Conservation (phyloP, 352 stramenopile species). For the Phytophthora pini region DNA sequence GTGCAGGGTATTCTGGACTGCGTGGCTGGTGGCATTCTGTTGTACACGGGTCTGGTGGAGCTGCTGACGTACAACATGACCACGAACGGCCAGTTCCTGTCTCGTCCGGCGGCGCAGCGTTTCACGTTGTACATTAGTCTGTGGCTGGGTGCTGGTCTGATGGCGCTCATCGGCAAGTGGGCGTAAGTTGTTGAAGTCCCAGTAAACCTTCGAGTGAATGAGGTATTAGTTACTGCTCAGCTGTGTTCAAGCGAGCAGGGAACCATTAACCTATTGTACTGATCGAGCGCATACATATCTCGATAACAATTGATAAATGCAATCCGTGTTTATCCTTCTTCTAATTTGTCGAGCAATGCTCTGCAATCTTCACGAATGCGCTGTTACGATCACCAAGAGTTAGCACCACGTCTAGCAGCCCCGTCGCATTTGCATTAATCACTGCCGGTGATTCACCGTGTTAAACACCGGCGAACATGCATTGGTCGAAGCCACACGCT, state of each 20-base stretch:
- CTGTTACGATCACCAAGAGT: neutral
- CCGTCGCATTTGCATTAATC: too few species aligned
- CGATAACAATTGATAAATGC: slow-evolving; percentile 3
- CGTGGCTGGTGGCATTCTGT: slow-evolving; percentile 68
- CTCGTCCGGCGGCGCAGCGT: slow-evolving; percentile 34
- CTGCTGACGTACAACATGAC: slow-evolving; percentile 80
- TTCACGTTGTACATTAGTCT: slow-evolving; percentile 53
- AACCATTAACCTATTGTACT: slow-evolving; percentile 5
- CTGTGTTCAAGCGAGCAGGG: neutral
- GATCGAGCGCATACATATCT: neutral
- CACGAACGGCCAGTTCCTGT: slow-evolving; percentile 65
- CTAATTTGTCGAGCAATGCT: neutral
- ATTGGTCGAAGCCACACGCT: too few species aligned
- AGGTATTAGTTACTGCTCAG: slow-evolving; percentile 22
- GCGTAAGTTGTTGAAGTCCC: slow-evolving; percentile 35
- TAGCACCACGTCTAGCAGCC: too few species aligned
- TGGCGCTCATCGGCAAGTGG: slow-evolving; percentile 80
- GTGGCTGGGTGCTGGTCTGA: slow-evolving; percentile 60
- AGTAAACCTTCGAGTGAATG: slow-evolving; percentile 14
- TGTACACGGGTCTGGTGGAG: slow-evolving; percentile 75
- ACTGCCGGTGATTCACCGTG: too few species aligned
- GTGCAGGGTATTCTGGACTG: slow-evolving; percentile 71
- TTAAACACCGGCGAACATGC: too few species aligned
- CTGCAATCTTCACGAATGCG: too few species aligned
- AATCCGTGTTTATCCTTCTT: neutral